phyloP scores from a whole-genome alignment of 2,329 filamentous ascomycete genomes.

The Alternaria postmessia region DNA sequence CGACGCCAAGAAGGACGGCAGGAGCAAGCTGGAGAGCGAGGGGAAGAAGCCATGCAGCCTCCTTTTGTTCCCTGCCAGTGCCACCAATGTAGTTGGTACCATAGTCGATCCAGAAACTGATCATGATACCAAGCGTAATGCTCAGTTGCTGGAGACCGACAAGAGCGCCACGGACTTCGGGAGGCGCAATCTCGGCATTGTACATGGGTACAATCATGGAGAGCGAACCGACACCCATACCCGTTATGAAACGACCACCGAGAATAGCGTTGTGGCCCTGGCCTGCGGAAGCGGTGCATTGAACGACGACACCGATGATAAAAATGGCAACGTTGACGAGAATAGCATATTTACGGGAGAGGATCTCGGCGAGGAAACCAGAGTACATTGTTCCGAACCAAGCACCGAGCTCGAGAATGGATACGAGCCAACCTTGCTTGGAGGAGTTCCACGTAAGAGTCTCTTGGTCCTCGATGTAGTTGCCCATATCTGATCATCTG shows the following conservation, averaged over 20 bases:
- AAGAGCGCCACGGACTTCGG: constrained; percentile 70
- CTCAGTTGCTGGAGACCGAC: constrained; percentile 71
- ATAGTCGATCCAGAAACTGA: constrained; percentile 59
- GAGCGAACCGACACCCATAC: constrained; percentile 73
- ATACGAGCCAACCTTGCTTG: constrained; percentile 58
- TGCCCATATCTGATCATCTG: constrained; percentile 51
- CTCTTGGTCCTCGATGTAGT: constrained; percentile 40
- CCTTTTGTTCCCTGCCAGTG: constrained; percentile 65
- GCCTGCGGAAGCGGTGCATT: constrained; percentile 64
- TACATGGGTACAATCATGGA: constrained; percentile 71
- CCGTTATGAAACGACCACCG: constrained; percentile 75
- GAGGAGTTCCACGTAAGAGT: constrained; percentile 44
- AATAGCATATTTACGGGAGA: constrained; percentile 74
- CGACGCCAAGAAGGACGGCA: constrained; percentile 69
- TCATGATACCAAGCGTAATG: constrained; percentile 69
- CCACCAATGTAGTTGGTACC: constrained; percentile 59
- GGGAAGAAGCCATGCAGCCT: constrained; percentile 77
- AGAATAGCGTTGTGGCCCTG: constrained; percentile 68
- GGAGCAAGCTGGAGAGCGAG: constrained; percentile 74
- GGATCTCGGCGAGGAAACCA: constrained; percentile 72
- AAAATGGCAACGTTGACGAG: constrained; percentile 72
- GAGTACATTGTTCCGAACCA: constrained; percentile 76
- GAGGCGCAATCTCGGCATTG: constrained; percentile 56
- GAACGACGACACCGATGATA: constrained; percentile 73
- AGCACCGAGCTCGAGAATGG: constrained; percentile 77